phyloP scores from a whole-genome alignment of 495 filamentous ascomycete species.

The Penicillium cosmopolitanum region DNA sequence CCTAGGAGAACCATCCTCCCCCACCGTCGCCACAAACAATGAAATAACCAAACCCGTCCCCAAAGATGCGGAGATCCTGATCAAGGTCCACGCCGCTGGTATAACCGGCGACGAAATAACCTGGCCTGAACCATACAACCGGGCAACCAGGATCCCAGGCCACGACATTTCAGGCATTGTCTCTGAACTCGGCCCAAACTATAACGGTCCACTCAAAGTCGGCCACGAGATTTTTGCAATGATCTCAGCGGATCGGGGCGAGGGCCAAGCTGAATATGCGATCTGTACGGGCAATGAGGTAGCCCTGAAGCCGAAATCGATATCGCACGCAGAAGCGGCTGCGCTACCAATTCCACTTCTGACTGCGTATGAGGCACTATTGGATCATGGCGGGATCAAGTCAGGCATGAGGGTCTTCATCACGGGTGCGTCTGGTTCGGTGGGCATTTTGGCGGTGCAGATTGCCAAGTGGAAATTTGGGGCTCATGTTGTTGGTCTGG shows the following conservation, averaged over 20 bases:
- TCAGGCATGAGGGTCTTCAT: conserved; percentile 8
- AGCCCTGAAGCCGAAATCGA: conserved; percentile 7
- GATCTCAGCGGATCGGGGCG: conserved; percentile 5
- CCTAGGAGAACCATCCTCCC: conserved; percentile 12
- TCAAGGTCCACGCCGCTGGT: conserved; percentile 13
- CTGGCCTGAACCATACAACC: conserved; percentile 9
- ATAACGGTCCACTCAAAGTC: conserved; percentile 7
- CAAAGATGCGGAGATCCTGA: conserved; percentile 8
- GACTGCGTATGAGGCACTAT: conserved; percentile 12
- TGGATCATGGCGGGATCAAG: conserved; percentile 8
- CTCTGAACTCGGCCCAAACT: conserved; percentile 8
- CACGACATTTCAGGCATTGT: conserved; percentile 14
- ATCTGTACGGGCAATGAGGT: conserved; percentile 10
- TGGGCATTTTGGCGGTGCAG: conserved; percentile 14
- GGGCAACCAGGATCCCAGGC: conserved; percentile 13
- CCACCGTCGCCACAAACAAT: conserved; percentile 6
- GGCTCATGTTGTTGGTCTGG: conserved; percentile 8
- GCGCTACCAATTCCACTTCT: conserved; percentile 14
- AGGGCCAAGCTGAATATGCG: conserved; percentile 14
- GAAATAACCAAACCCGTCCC: conserved; percentile 7
- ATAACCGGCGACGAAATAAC: conserved; percentile 16
- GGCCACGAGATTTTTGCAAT: conserved; percentile 9
- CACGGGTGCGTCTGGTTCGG: conserved; percentile 13
- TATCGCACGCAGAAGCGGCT: conserved; percentile 10
- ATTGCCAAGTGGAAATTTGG: not conserved